These are phyloP conservation scores for Salix dunnii DNA, from an alignment of 345 rosid species.

Conservation along the genomic window DNA sequence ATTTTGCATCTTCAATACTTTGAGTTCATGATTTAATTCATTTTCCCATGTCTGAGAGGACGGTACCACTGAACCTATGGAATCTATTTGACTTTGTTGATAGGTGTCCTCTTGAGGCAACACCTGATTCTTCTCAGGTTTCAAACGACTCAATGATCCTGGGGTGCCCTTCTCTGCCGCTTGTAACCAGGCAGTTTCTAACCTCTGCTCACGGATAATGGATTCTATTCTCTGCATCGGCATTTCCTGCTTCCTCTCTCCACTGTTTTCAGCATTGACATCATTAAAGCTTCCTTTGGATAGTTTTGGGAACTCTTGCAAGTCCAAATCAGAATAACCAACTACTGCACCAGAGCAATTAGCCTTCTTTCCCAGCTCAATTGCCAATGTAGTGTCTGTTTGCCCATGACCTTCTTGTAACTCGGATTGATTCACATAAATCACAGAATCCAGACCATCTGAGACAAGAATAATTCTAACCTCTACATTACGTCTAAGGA, in stretches of 20 bases:
- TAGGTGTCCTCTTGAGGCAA: conserved; percentile 69
- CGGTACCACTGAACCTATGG: conserved; percentile 42
- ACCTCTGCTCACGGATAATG: conserved; percentile 84
- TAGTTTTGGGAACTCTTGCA: conserved; percentile 33
- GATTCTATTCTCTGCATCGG: conserved; percentile 95
- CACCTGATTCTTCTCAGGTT: conserved; percentile 89
- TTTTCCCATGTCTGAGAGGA: conserved; percentile 70
- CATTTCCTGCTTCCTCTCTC: conserved; percentile 44
- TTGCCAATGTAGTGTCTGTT: conserved; percentile 28
- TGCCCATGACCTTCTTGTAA: conserved; percentile 24
- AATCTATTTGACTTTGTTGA: conserved; percentile 46
- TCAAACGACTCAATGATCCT: conserved; percentile 49
- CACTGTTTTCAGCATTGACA: conserved; percentile 22
- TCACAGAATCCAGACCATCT: conserved; percentile 41
- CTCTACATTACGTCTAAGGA: conserved; percentile 74
- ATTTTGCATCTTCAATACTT: conserved; percentile 56
- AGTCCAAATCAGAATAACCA: conserved; percentile 31
- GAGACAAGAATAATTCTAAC: conserved; percentile 71
- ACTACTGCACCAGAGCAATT: conserved; percentile 13
- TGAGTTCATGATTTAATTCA: conserved; percentile 62
- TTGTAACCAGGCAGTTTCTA: conserved; percentile 98
- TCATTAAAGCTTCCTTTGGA: conserved; percentile 40
- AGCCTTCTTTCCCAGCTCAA: conserved; percentile 37
- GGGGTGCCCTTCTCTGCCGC: conserved; percentile 80
- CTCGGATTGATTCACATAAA: conserved; percentile 21